Evolutionary conservation across 257 asterid genomes (phyloP).

Genomic region (Catharanthus roseus): DNA sequence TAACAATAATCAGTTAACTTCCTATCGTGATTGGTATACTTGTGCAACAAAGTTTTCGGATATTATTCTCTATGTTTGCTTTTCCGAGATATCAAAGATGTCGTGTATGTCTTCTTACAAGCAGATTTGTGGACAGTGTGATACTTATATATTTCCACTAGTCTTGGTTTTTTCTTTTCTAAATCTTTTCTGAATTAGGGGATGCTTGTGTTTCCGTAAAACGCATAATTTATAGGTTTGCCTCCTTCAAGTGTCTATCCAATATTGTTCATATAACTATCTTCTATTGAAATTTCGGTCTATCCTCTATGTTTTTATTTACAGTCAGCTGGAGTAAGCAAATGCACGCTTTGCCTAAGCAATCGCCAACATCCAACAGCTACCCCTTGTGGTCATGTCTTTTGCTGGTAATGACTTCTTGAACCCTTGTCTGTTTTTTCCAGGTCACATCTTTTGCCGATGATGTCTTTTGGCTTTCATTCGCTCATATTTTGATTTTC

Average conservation of each 20-base stretch:
- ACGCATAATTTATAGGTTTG: background rate
- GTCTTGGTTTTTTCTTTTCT: background rate
- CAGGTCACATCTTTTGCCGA: background rate
- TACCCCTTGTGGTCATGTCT: conserved; percentile 96
- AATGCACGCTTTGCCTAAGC: conserved; percentile 95
- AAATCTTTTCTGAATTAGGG: background rate
- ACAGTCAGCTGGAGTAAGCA: conserved; percentile 69
- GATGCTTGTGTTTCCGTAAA: background rate
- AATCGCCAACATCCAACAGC: conserved; percentile 90
- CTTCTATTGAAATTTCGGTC: background rate
- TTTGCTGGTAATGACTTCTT: conserved; percentile 69
- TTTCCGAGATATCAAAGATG: background rate
- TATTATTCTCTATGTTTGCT: background rate
- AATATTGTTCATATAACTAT: background rate
- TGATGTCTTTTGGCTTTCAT: no score
- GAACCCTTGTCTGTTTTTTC: background rate
- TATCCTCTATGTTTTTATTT: conserved; percentile 1
- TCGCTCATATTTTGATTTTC: background rate
- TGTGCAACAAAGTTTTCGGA: background rate
- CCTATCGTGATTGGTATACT: background rate
- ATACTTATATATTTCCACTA: background rate
- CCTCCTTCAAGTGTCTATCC: background rate
- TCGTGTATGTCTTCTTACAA: background rate
- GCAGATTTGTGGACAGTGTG: background rate
- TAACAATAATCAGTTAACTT: background rate